Percentiles rank a stretch among this genome's conserved stretches.
Evolutionary conservation across 345 rosid genomes (phyloP).

Genomic region (Psidium guajava): DNA sequence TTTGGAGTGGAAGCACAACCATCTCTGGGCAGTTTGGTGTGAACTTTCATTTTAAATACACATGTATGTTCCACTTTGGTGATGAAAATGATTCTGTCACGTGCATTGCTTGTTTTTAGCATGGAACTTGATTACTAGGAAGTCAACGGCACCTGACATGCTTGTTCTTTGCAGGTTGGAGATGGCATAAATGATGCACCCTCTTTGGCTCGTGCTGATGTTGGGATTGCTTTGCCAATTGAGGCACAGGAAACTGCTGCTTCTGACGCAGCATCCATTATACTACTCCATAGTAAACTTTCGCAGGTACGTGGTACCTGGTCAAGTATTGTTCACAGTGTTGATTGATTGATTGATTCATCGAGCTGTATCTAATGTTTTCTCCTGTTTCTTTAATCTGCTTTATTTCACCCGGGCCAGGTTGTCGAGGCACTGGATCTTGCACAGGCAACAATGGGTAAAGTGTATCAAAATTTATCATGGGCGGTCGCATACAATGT

Average conservation of each 20-base stretch:
- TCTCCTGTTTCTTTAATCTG: neutral
- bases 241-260: conserved; percentile 95
- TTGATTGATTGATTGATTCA: neutral
- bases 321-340: neutral
- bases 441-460: conserved; percentile 77
- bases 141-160: neutral
- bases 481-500: conserved; percentile 84
- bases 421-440: conserved; percentile 80
- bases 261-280: conserved; percentile 77
- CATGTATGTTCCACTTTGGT: neutral
- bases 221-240: conserved; percentile 78
- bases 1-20: neutral
- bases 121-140: neutral
- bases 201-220: conserved; percentile 84
- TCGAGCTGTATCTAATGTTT: neutral
- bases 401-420: conserved; percentile 15
- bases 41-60: neutral
- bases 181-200: conserved; percentile 99
- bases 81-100: neutral
- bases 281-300: conserved; percentile 79
- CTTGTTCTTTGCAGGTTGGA: conserved; percentile 51
- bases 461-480: conserved; percentile 82
- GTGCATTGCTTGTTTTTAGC: neutral
- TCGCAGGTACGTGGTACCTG: conserved; percentile 41
- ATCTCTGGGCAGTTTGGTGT: neutral